Evolutionary conservation across 345 rosid species (phyloP).

Genomic region (Fremontodendron californicum): DNA sequence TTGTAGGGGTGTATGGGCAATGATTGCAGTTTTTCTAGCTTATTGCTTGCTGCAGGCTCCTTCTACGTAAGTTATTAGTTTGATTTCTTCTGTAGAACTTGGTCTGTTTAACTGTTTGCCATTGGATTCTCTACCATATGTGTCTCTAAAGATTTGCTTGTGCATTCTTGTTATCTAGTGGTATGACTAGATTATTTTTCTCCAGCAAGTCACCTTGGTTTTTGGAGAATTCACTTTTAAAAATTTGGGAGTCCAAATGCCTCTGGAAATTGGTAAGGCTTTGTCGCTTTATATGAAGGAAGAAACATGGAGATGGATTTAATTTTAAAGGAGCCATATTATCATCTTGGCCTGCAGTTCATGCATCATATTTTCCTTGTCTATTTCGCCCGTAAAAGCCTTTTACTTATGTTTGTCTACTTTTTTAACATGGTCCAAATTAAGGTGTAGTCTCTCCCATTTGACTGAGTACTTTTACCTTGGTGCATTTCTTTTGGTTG

Average conservation of each 20-base stretch:
- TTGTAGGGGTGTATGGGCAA: constrained; percentile 93
- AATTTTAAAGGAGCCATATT: neutral
- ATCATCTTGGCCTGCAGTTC: neutral
- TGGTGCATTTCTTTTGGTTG: neutral
- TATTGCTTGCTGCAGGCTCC: constrained; percentile 98
- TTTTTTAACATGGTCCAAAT: neutral
- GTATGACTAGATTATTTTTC: neutral
- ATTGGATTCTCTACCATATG: neutral
- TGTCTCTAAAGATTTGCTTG: neutral
- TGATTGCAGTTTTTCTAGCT: constrained; percentile 96
- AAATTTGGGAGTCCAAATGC: neutral
- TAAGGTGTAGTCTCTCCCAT: neutral
- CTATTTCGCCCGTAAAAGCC: neutral
- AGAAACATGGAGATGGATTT: neutral
- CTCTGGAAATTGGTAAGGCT: neutral
- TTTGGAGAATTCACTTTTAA: neutral
- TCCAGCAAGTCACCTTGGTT: neutral
- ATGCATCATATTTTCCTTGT: neutral
- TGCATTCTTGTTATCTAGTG: constrained; percentile 2
- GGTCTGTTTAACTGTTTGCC: neutral
- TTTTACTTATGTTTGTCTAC: neutral
- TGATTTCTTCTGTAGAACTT: neutral
- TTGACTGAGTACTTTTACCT: neutral
- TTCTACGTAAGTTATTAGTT: constrained; percentile 64
- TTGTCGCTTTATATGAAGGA: neutral